Evolutionary conservation across 1,284 basidiomycete species (phyloP), one percentile per base, ranked within the genome.

Genomic region (Athelia psychrophila): DNA sequence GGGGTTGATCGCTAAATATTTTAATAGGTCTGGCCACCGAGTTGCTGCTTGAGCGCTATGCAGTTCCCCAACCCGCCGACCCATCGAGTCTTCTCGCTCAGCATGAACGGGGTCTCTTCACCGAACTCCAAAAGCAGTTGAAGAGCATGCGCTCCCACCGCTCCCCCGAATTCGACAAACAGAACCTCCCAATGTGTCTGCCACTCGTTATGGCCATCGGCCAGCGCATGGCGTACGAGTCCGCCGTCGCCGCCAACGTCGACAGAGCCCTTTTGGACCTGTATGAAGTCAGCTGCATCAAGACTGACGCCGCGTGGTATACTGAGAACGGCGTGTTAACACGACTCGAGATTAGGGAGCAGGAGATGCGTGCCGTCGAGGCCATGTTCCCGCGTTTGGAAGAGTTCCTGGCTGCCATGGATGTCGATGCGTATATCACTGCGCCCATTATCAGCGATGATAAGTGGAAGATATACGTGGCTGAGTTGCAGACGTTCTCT

Each of bases 191-290:
- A 0, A 54, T 54, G 18, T 57, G 58, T 46, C 55, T 60, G 25
- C 46, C 50, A 2, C 50, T 60, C 20, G 51, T 70, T 24, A 52
- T 60, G 30, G 61, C 65, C 16, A 65, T 70, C 35, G 68, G 68
- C 2, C 60, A 65, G 36, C 59, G 68, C 20, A 59, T 68, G 52
- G 65, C 69, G 16, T 66, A 63, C 50, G 65, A 67, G 3, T 62
- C 66, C 2, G 67, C 67, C 2, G 23, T 60, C 25, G 59, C 48
- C 2, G 56, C 52, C 0, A 56, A 54, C 1, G 48, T 70, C n/a
- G 47, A 53, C 13, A 15, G 44, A 2, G 25, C 24, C 2, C 52
- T 68, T n/a, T 40, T 60, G n/a, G 56, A 55, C n/a, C 35, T 69
- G 9, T 68, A 64, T 50, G 58, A 54, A 3, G 57, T 58, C 3